phyloP scores from a whole-genome alignment of 495 filamentous ascomycete genomes.

The Aspergillus saccharolyticus region DNA sequence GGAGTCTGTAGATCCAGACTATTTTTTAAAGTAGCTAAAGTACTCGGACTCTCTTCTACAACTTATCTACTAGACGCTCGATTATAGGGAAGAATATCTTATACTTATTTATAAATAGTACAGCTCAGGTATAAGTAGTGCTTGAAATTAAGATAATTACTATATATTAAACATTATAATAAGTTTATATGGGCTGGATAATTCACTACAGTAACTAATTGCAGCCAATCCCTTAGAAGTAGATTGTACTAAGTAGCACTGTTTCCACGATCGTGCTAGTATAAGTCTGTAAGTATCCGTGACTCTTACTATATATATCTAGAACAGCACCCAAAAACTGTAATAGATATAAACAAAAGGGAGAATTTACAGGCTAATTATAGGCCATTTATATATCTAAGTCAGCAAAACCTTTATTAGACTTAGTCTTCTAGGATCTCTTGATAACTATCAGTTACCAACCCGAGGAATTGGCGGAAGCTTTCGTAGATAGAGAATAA shows the following conservation, averaged over 20 bases:
- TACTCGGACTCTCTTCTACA: not conserved
- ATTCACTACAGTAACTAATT: too few species aligned
- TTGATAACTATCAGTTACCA: constrained; percentile 22
- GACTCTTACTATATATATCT: constrained; percentile 43
- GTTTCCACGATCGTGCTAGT: constrained; percentile 44
- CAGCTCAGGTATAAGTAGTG: not conserved
- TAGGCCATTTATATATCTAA: constrained; percentile 11
- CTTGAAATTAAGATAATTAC: too few species aligned
- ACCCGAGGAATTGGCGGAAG: constrained; percentile 51
- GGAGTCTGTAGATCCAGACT: not conserved
- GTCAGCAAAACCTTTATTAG: constrained; percentile 45
- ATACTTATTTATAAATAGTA: not conserved
- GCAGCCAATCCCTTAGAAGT: constrained; percentile 10
- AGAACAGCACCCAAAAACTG: constrained; percentile 44
- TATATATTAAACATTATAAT: too few species aligned
- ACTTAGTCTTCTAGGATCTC: constrained; percentile 18
- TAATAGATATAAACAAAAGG: constrained; percentile 44
- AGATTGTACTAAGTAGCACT: constrained; percentile 14
- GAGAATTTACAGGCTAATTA: constrained; percentile 24
- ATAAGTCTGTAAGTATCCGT: constrained; percentile 47
- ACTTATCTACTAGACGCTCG: not conserved
- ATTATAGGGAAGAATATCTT: not conserved
- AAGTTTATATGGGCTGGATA: too few species aligned
- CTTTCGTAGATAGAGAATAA: constrained; percentile 46
- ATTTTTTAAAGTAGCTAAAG: not conserved